Evolutionary conservation across 164 flowering plant species (phyloP).

Genomic region (Santalum album): DNA sequence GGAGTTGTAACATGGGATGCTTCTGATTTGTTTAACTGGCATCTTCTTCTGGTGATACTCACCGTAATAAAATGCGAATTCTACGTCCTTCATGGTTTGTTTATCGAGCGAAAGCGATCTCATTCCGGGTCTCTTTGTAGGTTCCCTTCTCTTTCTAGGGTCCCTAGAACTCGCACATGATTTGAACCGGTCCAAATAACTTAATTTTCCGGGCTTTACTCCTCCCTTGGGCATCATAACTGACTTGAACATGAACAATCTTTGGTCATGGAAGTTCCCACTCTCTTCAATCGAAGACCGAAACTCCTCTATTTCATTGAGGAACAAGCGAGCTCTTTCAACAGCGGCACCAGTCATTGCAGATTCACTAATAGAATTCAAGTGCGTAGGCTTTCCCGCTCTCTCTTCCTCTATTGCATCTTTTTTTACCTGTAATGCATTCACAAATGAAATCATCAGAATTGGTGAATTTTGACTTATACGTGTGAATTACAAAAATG

Average conservation of each 20-base stretch:
- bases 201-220: not conserved
- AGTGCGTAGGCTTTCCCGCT: too few species aligned
- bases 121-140: slow-evolving; percentile 25
- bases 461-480: too few species aligned
- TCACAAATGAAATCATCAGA: not conserved
- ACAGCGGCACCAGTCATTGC: too few species aligned
- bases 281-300: slow-evolving; percentile 19
- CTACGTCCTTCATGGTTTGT: slow-evolving; percentile 20
- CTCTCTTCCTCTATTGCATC: not conserved
- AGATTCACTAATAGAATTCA: too few species aligned
- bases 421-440: slow-evolving; percentile 8
- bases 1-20: too few species aligned
- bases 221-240: slow-evolving; percentile 1
- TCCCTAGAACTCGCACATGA: slow-evolving; percentile 14
- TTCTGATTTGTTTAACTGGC: not conserved
- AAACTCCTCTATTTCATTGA: slow-evolving; percentile 55
- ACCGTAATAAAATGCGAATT: slow-evolving; percentile 23
- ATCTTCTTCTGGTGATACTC: slow-evolving; percentile 15
- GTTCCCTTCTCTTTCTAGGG: slow-evolving; percentile 16
- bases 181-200: too few species aligned
- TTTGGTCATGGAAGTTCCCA: slow-evolving; percentile 34
- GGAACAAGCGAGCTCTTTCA: slow-evolving; percentile 15
- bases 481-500: not conserved
- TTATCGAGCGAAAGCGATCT: slow-evolving; percentile 25
- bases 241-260: slow-evolving; percentile 44